These are phyloP conservation scores for Crotalaria pallida DNA, from an alignment of 306 rosid genomes.

Conservation along the genomic window DNA sequence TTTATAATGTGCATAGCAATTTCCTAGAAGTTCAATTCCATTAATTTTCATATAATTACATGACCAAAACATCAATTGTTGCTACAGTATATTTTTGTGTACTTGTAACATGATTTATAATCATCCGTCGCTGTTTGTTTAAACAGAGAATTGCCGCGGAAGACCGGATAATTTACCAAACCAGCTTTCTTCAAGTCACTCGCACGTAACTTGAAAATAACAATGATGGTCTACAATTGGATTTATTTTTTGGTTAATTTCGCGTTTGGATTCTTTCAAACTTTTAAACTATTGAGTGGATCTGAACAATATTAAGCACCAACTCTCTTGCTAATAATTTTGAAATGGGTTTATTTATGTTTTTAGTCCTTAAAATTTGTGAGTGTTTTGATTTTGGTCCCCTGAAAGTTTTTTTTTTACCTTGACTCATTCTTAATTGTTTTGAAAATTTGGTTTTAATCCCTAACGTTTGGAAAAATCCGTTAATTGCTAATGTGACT, in stretches of 20 bases:
- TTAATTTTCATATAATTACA: neutral
- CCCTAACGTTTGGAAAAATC: too few species aligned
- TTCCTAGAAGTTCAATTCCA: constrained; percentile 1
- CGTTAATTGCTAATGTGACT: too few species aligned
- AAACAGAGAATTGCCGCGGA: neutral
- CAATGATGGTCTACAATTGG: neutral
- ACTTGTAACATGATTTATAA: neutral
- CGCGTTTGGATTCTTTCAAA: neutral
- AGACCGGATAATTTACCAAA: neutral
- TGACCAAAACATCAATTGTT: neutral
- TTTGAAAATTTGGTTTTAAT: too few species aligned
- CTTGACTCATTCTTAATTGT: too few species aligned
- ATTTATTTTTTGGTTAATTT: neutral
- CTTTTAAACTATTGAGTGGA: neutral
- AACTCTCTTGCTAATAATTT: too few species aligned
- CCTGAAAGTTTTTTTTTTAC: too few species aligned
- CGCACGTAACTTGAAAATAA: too few species aligned
- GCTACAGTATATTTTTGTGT: neutral
- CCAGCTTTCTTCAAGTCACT: too few species aligned
- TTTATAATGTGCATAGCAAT: neutral
- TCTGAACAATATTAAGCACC: neutral
- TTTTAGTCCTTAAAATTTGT: too few species aligned
- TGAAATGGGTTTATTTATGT: too few species aligned
- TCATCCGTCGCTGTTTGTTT: neutral
- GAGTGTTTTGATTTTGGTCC: too few species aligned